Conservation (phyloP, 2,329 filamentous ascomycete species). For the Pseudocercospora eumusae region DNA sequence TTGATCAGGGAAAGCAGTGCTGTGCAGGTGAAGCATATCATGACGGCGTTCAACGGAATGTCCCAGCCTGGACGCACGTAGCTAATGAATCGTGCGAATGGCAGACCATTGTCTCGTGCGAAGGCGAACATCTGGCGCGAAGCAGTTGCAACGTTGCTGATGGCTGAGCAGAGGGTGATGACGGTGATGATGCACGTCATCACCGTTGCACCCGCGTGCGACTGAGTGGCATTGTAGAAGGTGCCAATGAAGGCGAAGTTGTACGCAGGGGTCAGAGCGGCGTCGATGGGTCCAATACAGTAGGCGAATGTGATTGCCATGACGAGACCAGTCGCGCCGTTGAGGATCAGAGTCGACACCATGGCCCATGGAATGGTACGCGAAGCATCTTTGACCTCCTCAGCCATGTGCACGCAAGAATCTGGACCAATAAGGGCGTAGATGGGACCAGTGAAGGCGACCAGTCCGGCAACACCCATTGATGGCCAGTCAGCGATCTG, state of each 20-base stretch:
- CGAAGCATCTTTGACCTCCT: slow-evolving; percentile 39
- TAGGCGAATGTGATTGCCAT: slow-evolving; percentile 47
- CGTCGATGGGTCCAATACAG: slow-evolving; percentile 40
- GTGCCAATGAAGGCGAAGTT: slow-evolving; percentile 39
- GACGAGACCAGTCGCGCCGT: slow-evolving; percentile 45
- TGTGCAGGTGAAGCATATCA: slow-evolving; percentile 29
- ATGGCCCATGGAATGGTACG: slow-evolving; percentile 43
- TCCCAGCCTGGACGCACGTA: slow-evolving; percentile 31
- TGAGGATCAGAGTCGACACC: slow-evolving; percentile 45
- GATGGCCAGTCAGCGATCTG: slow-evolving; percentile 32
- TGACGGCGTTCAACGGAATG: slow-evolving; percentile 36
- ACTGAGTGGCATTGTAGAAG: slow-evolving; percentile 42
- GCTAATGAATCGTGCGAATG: slow-evolving; percentile 37
- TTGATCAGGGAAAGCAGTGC: slow-evolving; percentile 34
- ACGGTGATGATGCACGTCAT: slow-evolving; percentile 42
- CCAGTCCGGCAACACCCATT: slow-evolving; percentile 33
- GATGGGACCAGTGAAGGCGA: slow-evolving; percentile 30
- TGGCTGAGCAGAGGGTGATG: slow-evolving; percentile 44
- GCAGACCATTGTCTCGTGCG: slow-evolving; percentile 47
- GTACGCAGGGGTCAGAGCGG: slow-evolving; percentile 29
- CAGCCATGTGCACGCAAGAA: slow-evolving; percentile 32
- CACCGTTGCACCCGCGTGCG: slow-evolving; percentile 38
- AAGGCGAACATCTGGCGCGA: slow-evolving; percentile 49
- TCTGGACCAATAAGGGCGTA: slow-evolving; percentile 31
- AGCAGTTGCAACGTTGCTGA: slow-evolving; percentile 44